phyloP scores from a whole-genome alignment of 176 grass and related monocot genomes.

The Saccharum spontaneum region DNA sequence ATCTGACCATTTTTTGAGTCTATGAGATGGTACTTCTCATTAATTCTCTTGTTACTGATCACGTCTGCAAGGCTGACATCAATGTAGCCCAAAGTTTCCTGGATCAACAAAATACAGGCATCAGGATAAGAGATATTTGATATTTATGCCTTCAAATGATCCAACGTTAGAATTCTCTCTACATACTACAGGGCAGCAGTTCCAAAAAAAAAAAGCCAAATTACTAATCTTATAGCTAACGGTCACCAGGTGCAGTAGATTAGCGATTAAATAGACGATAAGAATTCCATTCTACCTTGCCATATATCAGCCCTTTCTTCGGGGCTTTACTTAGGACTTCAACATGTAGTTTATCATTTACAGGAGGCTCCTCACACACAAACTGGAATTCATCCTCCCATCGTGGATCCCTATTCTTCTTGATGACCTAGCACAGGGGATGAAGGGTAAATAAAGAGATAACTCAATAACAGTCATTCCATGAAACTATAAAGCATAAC shows the following conservation, averaged over 20 bases:
- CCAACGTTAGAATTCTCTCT: not conserved
- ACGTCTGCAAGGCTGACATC: constrained; percentile 71
- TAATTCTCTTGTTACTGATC: constrained; percentile 82
- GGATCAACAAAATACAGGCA: constrained; percentile 27
- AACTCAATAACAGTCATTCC: not conserved
- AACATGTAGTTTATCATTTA: constrained; percentile 80
- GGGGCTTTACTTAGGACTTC: constrained; percentile 78
- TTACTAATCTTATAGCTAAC: constrained; percentile 1
- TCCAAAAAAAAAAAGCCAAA: not conserved
- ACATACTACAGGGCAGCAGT: not conserved
- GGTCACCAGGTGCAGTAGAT: not conserved
- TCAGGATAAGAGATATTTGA: constrained; percentile 15
- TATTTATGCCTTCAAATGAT: not conserved
- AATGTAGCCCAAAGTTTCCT: constrained; percentile 83
- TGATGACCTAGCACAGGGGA: constrained; percentile 62
- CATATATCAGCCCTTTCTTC: constrained; percentile 71
- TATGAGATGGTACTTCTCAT: constrained; percentile 77
- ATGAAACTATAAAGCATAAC: constrained; percentile 5
- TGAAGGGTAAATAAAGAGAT: not conserved
- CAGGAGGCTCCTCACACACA: constrained; percentile 81
- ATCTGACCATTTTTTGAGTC: constrained; percentile 84
- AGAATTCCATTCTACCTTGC: constrained; percentile 62
- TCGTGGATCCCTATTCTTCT: constrained; percentile 90
- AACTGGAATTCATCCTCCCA: constrained; percentile 83
- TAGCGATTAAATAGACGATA: not conserved